Conservation (phyloP, 2,329 filamentous ascomycete genomes). For the Penicillium psychrosexuale region DNA sequence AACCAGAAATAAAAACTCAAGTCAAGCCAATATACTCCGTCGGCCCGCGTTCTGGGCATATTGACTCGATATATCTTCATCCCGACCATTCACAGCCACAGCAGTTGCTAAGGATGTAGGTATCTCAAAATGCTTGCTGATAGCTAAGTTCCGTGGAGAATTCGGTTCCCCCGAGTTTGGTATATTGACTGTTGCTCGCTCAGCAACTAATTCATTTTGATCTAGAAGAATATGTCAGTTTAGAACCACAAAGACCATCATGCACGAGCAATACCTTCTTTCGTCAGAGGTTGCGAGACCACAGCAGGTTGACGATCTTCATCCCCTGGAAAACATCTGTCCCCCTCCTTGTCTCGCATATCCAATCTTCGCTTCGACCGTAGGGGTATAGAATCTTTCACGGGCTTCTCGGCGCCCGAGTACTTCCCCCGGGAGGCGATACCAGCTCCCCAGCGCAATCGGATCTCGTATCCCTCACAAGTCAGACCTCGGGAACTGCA, state of each 20-base stretch:
- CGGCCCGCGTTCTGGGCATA: not conserved
- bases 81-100: not conserved
- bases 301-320: slow-evolving; percentile 12
- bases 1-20: too few relatives aligned
- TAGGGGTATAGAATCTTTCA: slow-evolving; percentile 21
- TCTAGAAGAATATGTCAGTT: not conserved
- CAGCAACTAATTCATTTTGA: not conserved
- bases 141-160: not conserved
- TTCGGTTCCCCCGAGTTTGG: slow-evolving; percentile 13
- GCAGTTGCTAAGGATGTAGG: slow-evolving; percentile 10
- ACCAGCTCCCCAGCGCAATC: slow-evolving; percentile 24
- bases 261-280: slow-evolving; percentile 11
- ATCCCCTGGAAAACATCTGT: slow-evolving; percentile 3
- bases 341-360: slow-evolving; percentile 11
- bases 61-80: not conserved
- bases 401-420: slow-evolving; percentile 21
- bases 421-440: slow-evolving; percentile 24
- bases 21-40: slow-evolving; percentile 2
- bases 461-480: slow-evolving; percentile 24
- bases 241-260: not conserved
- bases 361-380: slow-evolving; percentile 22
- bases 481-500: slow-evolving; percentile 14
- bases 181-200: slow-evolving; percentile 21
- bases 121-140: slow-evolving; percentile 22
- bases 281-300: not conserved